Conservation (phyloP, 2,329 filamentous ascomycete species). For the Raffaelea ambrosiae region DNA sequence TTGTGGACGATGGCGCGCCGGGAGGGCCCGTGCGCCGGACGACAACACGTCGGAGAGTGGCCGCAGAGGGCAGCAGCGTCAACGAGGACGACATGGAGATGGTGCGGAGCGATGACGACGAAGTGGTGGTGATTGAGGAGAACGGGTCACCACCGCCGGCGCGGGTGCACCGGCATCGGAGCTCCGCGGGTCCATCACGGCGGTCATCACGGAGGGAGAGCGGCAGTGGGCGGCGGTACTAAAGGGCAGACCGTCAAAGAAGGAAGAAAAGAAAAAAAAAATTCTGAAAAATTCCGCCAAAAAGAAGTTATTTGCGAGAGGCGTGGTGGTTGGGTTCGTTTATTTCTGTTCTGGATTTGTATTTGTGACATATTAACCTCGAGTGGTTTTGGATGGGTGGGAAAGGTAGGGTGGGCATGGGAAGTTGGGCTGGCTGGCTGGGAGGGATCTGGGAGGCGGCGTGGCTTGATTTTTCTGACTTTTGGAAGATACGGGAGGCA, state of each 20-base stretch:
- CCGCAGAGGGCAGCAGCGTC: background rate
- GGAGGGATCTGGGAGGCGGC: too few relatives aligned
- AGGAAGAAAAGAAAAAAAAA: background rate
- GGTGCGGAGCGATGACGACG: slow-evolving; percentile 1
- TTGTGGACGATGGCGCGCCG: background rate
- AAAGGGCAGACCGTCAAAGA: too few relatives aligned
- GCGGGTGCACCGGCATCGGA: background rate
- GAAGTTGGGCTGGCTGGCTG: too few relatives aligned
- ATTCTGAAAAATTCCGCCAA: background rate
- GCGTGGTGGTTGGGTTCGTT: too few relatives aligned
- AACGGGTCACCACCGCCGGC: background rate
- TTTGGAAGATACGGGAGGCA: too few relatives aligned
- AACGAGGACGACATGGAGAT: background rate
- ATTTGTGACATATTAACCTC: too few relatives aligned
- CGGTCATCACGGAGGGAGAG: background rate
- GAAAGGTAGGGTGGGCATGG: too few relatives aligned
- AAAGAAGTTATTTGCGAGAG: too few relatives aligned
- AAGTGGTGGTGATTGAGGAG: slow-evolving; percentile 7
- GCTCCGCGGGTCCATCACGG: background rate
- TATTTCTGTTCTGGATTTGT: too few relatives aligned
- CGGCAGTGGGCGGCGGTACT: too few relatives aligned
- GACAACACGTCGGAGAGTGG: background rate
- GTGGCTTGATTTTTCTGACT: too few relatives aligned
- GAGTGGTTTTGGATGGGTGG: too few relatives aligned
- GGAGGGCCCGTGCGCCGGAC: background rate